These are phyloP conservation scores for Fraxinus albicans DNA, from an alignment of 305 asterid species.

Conservation along the genomic window DNA sequence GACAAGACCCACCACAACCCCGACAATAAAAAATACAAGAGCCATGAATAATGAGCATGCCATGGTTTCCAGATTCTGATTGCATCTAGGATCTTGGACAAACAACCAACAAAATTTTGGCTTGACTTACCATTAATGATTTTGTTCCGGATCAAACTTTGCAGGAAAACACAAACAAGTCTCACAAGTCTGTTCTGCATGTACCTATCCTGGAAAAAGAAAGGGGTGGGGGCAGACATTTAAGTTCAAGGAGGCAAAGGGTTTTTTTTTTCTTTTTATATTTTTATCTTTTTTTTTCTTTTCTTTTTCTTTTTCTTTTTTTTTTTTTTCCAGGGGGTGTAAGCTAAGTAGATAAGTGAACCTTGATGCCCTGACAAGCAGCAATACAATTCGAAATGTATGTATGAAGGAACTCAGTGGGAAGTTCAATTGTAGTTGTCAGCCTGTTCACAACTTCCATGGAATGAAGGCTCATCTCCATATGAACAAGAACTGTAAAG, in stretches of 20 bases:
- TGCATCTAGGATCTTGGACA: not conserved
- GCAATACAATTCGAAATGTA: conserved; percentile 90
- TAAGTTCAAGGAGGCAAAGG: not conserved
- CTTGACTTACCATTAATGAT: conserved; percentile 74
- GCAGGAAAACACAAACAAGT: conserved; percentile 92
- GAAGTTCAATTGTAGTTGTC: conserved; percentile 90
- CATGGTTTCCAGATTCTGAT: not conserved
- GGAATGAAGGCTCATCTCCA: conserved; percentile 99
- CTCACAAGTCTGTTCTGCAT: conserved; percentile 98
- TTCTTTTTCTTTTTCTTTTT: too few relatives aligned
- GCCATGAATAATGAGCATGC: not conserved
- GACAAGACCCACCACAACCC: not conserved
- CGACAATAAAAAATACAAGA: not conserved
- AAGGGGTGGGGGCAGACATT: not conserved
- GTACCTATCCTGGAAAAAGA: conserved; percentile 76
- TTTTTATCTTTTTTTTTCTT: too few relatives aligned
- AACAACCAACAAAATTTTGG: conserved; percentile 3
- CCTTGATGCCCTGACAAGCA: conserved; percentile 95
- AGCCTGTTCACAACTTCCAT: conserved; percentile 99
- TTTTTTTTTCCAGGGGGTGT: not conserved
- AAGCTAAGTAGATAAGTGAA: conserved; percentile 16
- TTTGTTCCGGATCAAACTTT: conserved; percentile 90
- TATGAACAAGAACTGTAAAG: conserved; percentile 88
- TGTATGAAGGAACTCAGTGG: conserved; percentile 89
- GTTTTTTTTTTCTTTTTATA: not conserved